Evolutionary conservation across 768 basidiomycete species (phyloP), one percentile per base, ranked within the genome.

Genomic region (Tricholoma bakamatsutake): DNA sequence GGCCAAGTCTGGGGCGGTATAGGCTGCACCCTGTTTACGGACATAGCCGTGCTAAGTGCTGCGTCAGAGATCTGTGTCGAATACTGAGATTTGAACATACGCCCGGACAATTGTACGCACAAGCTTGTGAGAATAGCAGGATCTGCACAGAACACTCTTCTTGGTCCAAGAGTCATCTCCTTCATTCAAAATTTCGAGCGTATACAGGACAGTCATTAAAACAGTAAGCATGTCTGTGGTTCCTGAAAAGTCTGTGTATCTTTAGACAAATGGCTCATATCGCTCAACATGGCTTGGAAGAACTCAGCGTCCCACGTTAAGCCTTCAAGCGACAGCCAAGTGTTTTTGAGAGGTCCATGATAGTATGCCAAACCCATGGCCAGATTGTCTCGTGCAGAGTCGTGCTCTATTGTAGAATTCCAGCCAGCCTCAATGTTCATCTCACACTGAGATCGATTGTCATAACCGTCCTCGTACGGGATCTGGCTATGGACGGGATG

Each of bases 191-290:
- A 58, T 57, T 45, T 74, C 70, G 1, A 74, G 58, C 1, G 60
- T 70, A 51, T 60, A 69, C 13, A 74, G 50, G 17, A 71, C 70
- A 4, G 68, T 69, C 68, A 73, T 65, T 1, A 71, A 62, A 61
- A 71, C 62, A 4, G 70, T 64, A 15, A 73, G 56, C 13, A 47
- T 53, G 5, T 71, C 65, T 0, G 70, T 69, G 17, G 61, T 64
- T 1, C 57, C 17, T 72, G 35, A 51, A 60, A 65, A 0, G 64
- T 57, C 5, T 18, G 57, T 11, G 59, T 45, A 2, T 24, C 21
- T 24, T 24, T 24, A 24, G 21, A 24, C 21, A 24, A 24, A 24
- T 24, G 21, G 21, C 21, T 24, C 21, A 24, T 24, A 24, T 3
- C 21, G 21, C 21, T 24, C 21, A 24, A 24, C 21, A 24, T 24